Base-by-base conservation (phyloP, 495 filamentous ascomycete genomes). In the Symbiotaphrina buchneri region DNA sequence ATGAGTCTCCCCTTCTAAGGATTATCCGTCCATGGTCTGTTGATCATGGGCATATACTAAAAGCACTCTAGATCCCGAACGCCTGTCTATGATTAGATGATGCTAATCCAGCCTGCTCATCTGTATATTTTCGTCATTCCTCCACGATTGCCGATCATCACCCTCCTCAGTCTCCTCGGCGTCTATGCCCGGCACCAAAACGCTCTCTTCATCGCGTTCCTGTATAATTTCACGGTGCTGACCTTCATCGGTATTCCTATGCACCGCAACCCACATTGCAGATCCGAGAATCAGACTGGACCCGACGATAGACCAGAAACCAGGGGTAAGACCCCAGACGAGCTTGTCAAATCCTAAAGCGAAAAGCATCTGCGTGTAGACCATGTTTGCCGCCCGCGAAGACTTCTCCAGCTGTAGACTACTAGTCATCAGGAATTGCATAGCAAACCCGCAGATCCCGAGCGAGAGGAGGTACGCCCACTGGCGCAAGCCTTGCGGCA, bases 301-400 rank as follows among this genome's bases (percentile, higher is more conserved):
- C 5, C 85, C 85, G 1, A 62, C 46, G 35, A 83, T 60, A 32
- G 74, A 81, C 39, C 70, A 49, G 20, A 56, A 42, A 11, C 66
- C 65, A 29, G 87, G 72, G 10, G 58, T 66, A 16, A 61, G 66
- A 1, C 75, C 74, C 58, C 74, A 94, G 8, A 94, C 53, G 29
- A 74, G 52, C 34, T 69, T 67, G 45, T 95, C 85, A 43, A 81
- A 83, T 10, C 63, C 64, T 10, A 91, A 54, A 7, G 85, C 84
- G 47, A 92, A 93, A 21, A 95, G 46, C 77, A 95, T 85, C 47
- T 90, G 76, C 27, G 71, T 80, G 45, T 92, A 95, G 3, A 80
- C 56, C 80, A 93, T 91, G 14, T 74, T 80, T 4, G 76, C 90
- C 2, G 83, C 83, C 15, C 77, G 61, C 1, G 35, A 48, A 16